Evolutionary conservation across 2,329 filamentous ascomycete genomes (phyloP).

Genomic region (Aspergillus fructus): DNA sequence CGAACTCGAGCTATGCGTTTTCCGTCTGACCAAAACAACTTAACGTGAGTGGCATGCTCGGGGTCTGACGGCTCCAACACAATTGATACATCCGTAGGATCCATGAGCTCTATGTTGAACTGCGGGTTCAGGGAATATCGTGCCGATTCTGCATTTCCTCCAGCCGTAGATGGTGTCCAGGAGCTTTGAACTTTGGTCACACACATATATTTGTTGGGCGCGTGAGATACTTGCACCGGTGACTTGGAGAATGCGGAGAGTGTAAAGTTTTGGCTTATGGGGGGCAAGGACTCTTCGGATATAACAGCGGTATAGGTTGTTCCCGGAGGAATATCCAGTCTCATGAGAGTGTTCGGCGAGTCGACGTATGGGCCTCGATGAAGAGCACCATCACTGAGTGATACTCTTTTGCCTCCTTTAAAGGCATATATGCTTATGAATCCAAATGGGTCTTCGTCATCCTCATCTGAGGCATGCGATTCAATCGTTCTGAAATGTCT

Average conservation of each 20-base stretch:
- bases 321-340: conserved; percentile 60
- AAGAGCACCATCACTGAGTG: conserved; percentile 69
- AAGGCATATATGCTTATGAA: conserved; percentile 90
- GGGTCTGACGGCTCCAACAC: conserved; percentile 67
- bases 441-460: conserved; percentile 57
- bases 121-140: conserved; percentile 86
- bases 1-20: conserved; percentile 67
- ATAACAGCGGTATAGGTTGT: conserved; percentile 64
- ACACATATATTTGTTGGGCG: conserved; percentile 60
- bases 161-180: conserved; percentile 79
- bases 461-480: conserved; percentile 27
- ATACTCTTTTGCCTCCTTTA: conserved; percentile 67
- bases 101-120: conserved; percentile 64
- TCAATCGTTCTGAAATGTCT: conserved; percentile 73
- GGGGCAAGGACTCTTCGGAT: conserved; percentile 74
- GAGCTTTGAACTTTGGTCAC: conserved; percentile 60
- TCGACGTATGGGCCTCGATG: conserved; percentile 86
- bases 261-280: conserved; percentile 77
- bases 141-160: conserved; percentile 75
- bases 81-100: conserved; percentile 64
- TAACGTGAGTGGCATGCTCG: conserved; percentile 77
- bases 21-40: conserved; percentile 75
- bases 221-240: conserved; percentile 61
- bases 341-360: conserved; percentile 85
- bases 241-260: conserved; percentile 75